A percentile compares a stretch with the other conserved stretches of the same genome.
phyloP scores from a whole-genome alignment of 495 filamentous ascomycete species.

The Rhizodiscina lignyota region DNA sequence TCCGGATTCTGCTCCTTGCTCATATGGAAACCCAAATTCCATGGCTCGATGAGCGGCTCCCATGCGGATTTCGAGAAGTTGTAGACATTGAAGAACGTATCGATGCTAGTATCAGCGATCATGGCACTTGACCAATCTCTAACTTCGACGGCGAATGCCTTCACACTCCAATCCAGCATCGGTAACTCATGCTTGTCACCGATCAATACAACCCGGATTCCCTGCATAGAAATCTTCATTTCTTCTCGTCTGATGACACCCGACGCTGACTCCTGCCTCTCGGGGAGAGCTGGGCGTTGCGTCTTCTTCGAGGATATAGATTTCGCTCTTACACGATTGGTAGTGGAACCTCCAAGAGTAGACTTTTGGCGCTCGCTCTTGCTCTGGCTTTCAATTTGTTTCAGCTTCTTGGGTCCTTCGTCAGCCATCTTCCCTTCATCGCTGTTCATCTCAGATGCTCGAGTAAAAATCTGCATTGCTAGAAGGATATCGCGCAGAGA shows the following conservation, averaged over 20 bases:
- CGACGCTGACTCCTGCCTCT: constrained; percentile 13
- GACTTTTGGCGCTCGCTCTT: constrained; percentile 8
- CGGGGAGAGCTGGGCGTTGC: background rate
- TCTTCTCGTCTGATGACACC: constrained; percentile 63
- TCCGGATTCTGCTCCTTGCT: constrained; percentile 62
- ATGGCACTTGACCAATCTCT: constrained; percentile 82
- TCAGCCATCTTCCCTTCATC: constrained; percentile 27
- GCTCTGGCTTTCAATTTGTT: constrained; percentile 38
- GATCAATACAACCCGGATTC: constrained; percentile 84
- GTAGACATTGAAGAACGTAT: constrained; percentile 91
- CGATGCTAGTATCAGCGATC: constrained; percentile 72
- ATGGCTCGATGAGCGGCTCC: constrained; percentile 93
- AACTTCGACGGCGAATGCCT: constrained; percentile 67
- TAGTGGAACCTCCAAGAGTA: background rate
- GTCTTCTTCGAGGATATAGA: background rate
- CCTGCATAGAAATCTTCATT: constrained; percentile 65
- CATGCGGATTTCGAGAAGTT: constrained; percentile 98
- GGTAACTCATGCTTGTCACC: constrained; percentile 91
- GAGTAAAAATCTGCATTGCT: constrained; percentile 81
- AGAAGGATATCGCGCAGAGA: constrained; percentile 90
- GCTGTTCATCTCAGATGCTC: constrained; percentile 72
- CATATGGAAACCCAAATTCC: constrained; percentile 84
- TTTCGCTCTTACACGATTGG: background rate
- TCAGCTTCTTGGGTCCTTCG: constrained; percentile 44
- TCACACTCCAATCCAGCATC: constrained; percentile 84